phyloP scores from a whole-genome alignment of 768 basidiomycete species.

The Butyriboletus loyo region DNA sequence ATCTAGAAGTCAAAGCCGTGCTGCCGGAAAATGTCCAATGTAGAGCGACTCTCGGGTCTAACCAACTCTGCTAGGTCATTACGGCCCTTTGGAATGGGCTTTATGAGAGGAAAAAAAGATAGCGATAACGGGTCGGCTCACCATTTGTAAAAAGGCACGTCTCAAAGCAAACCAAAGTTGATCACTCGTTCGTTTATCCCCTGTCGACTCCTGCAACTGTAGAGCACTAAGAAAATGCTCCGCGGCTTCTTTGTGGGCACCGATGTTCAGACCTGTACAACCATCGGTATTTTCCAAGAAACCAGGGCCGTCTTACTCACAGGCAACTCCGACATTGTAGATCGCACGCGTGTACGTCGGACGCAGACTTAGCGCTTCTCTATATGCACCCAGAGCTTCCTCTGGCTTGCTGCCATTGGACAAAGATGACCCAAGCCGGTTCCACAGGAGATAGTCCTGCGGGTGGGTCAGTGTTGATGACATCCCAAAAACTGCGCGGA shows the following conservation, averaged over 20 bases:
- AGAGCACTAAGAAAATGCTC: slow-evolving; percentile 92
- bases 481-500: neutral
- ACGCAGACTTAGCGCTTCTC: slow-evolving; percentile 83
- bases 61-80: slow-evolving; percentile 78
- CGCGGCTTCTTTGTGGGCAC: slow-evolving; percentile 90
- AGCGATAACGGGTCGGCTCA: slow-evolving; percentile 22
- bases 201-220: slow-evolving; percentile 68
- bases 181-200: slow-evolving; percentile 66
- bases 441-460: slow-evolving; percentile 94
- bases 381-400: slow-evolving; percentile 86
- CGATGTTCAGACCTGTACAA: slow-evolving; percentile 84
- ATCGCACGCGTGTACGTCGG: slow-evolving; percentile 97
- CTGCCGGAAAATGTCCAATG: slow-evolving; percentile 69
- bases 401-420: slow-evolving; percentile 95
- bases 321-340: slow-evolving; percentile 97
- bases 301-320: slow-evolving; percentile 46
- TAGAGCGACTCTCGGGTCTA: slow-evolving; percentile 54
- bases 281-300: slow-evolving; percentile 3
- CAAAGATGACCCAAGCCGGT: slow-evolving; percentile 88
- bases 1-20: slow-evolving; percentile 88
- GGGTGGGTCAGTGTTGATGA: neutral
- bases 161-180: slow-evolving; percentile 90
- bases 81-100: slow-evolving; percentile 53
- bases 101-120: neutral
- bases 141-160: slow-evolving; percentile 79